Evolutionary conservation across 768 basidiomycete species (phyloP).

Genomic region (Amanita rubescens): DNA sequence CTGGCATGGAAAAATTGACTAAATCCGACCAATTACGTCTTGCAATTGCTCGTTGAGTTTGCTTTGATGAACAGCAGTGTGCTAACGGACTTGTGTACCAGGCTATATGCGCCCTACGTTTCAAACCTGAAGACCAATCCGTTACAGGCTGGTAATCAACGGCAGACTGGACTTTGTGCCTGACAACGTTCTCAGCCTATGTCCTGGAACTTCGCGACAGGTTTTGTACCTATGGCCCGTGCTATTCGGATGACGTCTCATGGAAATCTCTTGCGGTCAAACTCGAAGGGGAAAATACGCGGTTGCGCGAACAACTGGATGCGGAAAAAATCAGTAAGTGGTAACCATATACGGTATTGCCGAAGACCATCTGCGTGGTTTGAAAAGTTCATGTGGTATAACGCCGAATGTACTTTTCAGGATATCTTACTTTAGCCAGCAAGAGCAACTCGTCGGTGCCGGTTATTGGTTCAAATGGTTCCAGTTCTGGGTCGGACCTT

Average conservation of each 20-base stretch:
- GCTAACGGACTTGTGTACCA: slow-evolving; percentile 15
- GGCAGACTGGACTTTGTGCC: neutral
- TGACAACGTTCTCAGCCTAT: slow-evolving; percentile 27
- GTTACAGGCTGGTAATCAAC: slow-evolving; percentile 27
- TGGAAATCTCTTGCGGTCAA: slow-evolving; percentile 37
- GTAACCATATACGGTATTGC: neutral
- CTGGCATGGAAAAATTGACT: neutral
- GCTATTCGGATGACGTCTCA: slow-evolving; percentile 16
- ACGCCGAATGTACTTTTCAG: neutral
- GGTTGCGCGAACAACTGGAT: slow-evolving; percentile 33
- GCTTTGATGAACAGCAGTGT: neutral
- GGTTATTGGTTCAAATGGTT: neutral
- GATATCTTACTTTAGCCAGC: neutral
- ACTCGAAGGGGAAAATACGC: slow-evolving; percentile 31
- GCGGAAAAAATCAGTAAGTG: slow-evolving; percentile 33
- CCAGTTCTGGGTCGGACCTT: neutral
- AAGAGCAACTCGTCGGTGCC: neutral
- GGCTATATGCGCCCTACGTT: slow-evolving; percentile 40
- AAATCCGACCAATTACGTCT: slow-evolving; percentile 31
- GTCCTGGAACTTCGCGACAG: slow-evolving; percentile 31
- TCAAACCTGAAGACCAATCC: slow-evolving; percentile 35
- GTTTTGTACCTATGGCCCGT: slow-evolving; percentile 22
- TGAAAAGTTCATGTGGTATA: neutral
- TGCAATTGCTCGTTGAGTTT: slow-evolving; percentile 26
- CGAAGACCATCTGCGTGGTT: neutral